phyloP scores from a whole-genome alignment of 441 rosid species.

The Adansonia grandidieri region DNA sequence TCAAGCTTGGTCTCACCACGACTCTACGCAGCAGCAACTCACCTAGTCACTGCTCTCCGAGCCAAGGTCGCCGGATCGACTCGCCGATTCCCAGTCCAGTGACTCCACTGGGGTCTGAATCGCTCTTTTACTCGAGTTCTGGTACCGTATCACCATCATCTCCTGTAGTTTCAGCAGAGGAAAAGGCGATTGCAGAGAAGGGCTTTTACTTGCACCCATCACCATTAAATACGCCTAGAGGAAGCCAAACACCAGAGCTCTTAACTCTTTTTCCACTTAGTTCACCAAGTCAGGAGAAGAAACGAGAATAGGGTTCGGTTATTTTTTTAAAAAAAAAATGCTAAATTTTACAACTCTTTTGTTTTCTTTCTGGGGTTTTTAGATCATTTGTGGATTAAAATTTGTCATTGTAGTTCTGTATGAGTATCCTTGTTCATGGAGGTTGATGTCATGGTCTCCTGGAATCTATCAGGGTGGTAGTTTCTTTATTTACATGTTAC shows the following conservation, averaged over 20 bases:
- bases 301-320: slow-evolving; percentile 23
- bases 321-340: background rate
- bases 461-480: background rate
- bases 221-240: slow-evolving; percentile 49
- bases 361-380: background rate
- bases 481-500: slow-evolving; percentile 1
- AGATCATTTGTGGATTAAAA: background rate
- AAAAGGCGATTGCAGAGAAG: slow-evolving; percentile 45
- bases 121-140: slow-evolving; percentile 33
- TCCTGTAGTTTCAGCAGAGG: slow-evolving; percentile 41
- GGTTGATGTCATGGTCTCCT: background rate
- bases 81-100: slow-evolving; percentile 44
- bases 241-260: slow-evolving; percentile 51
- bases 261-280: slow-evolving; percentile 53
- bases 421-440: background rate
- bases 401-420: background rate
- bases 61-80: slow-evolving; percentile 11
- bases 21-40: too few relatives aligned
- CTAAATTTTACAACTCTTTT: background rate
- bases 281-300: slow-evolving; percentile 34
- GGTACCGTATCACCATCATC: slow-evolving; percentile 40
- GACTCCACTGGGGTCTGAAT: slow-evolving; percentile 44
- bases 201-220: slow-evolving; percentile 55
- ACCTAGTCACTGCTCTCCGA: background rate
- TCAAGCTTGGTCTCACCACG: slow-evolving; percentile 43